phyloP scores from a whole-genome alignment of 257 asterid species.

The Ocimum tenuiflorum region DNA sequence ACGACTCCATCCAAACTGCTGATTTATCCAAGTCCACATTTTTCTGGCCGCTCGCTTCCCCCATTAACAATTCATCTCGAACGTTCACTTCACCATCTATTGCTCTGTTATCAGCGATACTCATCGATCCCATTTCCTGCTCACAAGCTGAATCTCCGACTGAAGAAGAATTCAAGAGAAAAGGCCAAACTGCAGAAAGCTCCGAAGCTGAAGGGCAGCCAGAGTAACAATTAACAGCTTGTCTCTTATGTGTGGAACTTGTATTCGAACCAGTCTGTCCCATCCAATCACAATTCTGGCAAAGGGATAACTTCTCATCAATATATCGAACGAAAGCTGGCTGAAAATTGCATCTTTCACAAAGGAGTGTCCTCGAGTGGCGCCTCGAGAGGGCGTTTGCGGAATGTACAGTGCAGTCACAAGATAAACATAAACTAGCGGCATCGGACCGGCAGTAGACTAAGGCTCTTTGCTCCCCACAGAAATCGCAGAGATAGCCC shows the following conservation, averaged over 20 bases:
- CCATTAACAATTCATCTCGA: constrained; percentile 10
- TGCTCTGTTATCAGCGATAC: constrained; percentile 26
- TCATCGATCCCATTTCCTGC: constrained; percentile 43
- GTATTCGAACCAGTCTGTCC: constrained; percentile 31
- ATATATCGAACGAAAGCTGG: constrained; percentile 42
- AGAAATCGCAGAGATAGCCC: constrained; percentile 53
- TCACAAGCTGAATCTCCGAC: constrained; percentile 39
- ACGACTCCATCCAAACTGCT: constrained; percentile 20
- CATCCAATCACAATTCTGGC: constrained; percentile 52
- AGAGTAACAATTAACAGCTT: constrained; percentile 38
- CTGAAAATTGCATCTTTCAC: constrained; percentile 53
- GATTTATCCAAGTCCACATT: constrained; percentile 27
- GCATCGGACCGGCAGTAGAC: constrained; percentile 52
- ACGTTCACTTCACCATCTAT: constrained; percentile 8
- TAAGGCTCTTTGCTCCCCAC: constrained; percentile 44
- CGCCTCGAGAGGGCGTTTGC: constrained; percentile 52
- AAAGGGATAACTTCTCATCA: constrained; percentile 47
- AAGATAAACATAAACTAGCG: constrained; percentile 47
- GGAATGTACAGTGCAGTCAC: constrained; percentile 51
- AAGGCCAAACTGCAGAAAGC: constrained; percentile 43
- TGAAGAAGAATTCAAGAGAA: constrained; percentile 29
- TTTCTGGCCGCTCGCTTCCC: constrained; percentile 22
- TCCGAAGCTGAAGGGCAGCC: constrained; percentile 51
- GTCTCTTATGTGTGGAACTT: constrained; percentile 32
- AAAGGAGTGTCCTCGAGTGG: constrained; percentile 48